phyloP scores from a whole-genome alignment of 306 rosid species.

The Senna siamea region DNA sequence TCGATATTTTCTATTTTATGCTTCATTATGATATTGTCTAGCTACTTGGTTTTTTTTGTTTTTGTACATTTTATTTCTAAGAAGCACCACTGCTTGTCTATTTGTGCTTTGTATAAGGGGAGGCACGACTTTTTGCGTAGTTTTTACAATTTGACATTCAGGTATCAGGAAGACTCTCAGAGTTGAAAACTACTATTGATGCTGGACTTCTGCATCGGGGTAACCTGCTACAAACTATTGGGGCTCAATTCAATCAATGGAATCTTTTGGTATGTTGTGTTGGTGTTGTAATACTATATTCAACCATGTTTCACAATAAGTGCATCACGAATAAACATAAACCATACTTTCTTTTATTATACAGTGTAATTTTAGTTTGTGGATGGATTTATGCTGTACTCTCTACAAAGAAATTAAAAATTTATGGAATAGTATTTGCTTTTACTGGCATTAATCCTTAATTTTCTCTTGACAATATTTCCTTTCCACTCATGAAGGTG shows the following conservation, averaged over 20 bases:
- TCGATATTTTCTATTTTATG: conserved; percentile 10
- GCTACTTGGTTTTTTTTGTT: neutral
- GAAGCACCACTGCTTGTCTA: conserved; percentile 24
- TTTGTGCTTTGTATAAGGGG: conserved; percentile 11
- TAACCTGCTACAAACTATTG: conserved; percentile 73
- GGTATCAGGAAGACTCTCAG: conserved; percentile 80
- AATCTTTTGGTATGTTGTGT: conserved; percentile 69
- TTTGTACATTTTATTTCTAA: conserved; percentile 32
- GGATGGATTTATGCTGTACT: conserved; percentile 20
- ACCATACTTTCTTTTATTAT: conserved; percentile 12
- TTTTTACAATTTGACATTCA: conserved; percentile 42
- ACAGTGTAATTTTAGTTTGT: neutral
- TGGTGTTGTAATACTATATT: conserved; percentile 6
- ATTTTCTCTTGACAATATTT: conserved; percentile 41
- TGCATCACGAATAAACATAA: conserved; percentile 1
- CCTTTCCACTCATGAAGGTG: conserved; percentile 63
- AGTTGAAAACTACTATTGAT: conserved; percentile 86
- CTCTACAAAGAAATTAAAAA: neutral
- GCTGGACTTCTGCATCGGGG: conserved; percentile 71
- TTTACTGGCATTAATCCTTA: conserved; percentile 36
- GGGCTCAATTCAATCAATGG: conserved; percentile 82
- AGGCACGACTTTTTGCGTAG: neutral
- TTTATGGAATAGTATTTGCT: conserved; percentile 17
- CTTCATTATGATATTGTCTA: conserved; percentile 26
- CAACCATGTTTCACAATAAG: conserved; percentile 18